Conservation (phyloP, 805 yeast genomes). For the Teunomyces cretensis region DNA sequence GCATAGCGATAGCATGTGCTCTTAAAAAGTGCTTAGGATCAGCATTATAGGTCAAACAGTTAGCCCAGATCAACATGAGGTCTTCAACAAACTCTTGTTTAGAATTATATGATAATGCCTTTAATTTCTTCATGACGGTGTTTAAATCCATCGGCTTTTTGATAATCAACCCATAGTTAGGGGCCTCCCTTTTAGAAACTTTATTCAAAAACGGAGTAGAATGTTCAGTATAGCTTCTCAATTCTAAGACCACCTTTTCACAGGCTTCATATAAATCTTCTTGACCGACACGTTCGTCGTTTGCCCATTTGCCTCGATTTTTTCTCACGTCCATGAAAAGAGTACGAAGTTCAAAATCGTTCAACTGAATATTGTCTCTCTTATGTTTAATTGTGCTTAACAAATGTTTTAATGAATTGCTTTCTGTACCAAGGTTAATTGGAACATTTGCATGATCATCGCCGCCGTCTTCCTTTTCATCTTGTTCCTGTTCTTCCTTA, state of each 20-base stretch:
- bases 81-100: conserved; percentile 94
- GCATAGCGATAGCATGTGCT: conserved; percentile 95
- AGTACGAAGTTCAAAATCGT: conserved; percentile 81
- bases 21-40: conserved; percentile 92
- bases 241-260: conserved; percentile 87
- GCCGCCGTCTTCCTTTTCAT: conserved; percentile 17
- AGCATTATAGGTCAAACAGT: conserved; percentile 88
- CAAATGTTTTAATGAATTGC: conserved; percentile 65
- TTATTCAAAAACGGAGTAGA: conserved; percentile 93
- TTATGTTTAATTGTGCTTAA: conserved; percentile 74
- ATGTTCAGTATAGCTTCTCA: conserved; percentile 92
- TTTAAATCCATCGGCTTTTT: conserved; percentile 95
- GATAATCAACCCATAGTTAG: conserved; percentile 87
- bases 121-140: conserved; percentile 88
- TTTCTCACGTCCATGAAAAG: conserved; percentile 90
- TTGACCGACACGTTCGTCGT: conserved; percentile 92
- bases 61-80: conserved; percentile 91
- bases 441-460: conserved; percentile 24
- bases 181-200: conserved; percentile 98
- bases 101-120: conserved; percentile 74
- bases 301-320: conserved; percentile 96
- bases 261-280: conserved; percentile 97
- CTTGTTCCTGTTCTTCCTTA: conserved; percentile 16
- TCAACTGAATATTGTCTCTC: conserved; percentile 69
- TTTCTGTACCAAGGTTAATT: conserved; percentile 38